Conservation (phyloP, 108 stramenopile species). For the Skeletonema costatum region DNA sequence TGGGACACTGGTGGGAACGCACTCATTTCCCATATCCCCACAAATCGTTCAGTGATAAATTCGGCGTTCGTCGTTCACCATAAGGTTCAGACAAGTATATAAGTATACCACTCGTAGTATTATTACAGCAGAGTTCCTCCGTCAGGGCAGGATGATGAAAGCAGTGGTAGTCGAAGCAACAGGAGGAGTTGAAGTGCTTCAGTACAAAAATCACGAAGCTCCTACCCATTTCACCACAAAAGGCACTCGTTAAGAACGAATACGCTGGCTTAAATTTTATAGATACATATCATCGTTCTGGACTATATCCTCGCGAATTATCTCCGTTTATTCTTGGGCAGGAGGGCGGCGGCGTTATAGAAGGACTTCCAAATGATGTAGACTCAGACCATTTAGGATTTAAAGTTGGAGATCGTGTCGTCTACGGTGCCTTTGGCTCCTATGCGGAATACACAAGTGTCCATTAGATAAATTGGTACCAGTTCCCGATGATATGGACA, state of each 20-base stretch:
- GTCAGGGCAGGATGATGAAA: background rate
- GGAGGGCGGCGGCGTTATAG: constrained; percentile 65
- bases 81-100: no score
- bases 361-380: constrained; percentile 24
- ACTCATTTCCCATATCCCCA: no score
- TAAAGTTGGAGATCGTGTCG: constrained; percentile 56
- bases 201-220: background rate
- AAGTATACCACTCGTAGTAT: no score
- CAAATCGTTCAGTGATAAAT: no score
- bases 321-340: background rate
- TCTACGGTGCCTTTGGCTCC: constrained; percentile 52
- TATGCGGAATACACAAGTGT: constrained; percentile 66
- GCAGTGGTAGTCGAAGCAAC: background rate
- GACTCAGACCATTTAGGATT: constrained; percentile 26
- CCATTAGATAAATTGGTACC: constrained; percentile 46
- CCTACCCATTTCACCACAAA: background rate
- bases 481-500: constrained; percentile 57
- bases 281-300: background rate
- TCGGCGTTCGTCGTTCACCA: no score
- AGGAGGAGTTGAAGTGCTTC: background rate
- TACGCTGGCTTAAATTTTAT: background rate
- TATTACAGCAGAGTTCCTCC: no score
- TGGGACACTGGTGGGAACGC: no score
- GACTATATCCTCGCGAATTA: background rate
- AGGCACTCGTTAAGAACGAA: background rate